Conservation (phyloP, 1,284 basidiomycete genomes). For the Pyrrhoderma noxium region DNA sequence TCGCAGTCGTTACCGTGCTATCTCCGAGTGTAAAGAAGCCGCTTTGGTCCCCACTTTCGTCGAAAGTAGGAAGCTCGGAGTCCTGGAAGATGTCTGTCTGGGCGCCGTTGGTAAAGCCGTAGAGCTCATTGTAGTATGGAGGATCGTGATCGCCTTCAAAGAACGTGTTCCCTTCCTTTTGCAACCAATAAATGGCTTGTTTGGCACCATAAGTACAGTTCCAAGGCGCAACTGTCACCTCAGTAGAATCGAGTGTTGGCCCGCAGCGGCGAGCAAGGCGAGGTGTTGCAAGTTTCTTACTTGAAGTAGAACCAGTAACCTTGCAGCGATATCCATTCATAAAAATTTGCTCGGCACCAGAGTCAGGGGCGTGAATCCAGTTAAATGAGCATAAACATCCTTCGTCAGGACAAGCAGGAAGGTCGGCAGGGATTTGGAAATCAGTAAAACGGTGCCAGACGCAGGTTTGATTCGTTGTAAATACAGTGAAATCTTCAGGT, state of each 20-base stretch:
- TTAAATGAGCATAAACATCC: conserved; percentile 67
- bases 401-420: conserved; percentile 61
- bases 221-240: conserved; percentile 35
- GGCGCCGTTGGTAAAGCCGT: conserved; percentile 51
- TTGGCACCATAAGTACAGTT: conserved; percentile 68
- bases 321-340: conserved; percentile 73
- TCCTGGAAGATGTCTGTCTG: conserved; percentile 61
- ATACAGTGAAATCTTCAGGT: conserved; percentile 65
- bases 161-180: conserved; percentile 55
- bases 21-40: conserved; percentile 11
- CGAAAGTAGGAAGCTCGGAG: conserved; percentile 14
- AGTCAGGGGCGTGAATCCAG: conserved; percentile 57
- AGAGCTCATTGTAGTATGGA: conserved; percentile 49
- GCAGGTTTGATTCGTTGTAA: conserved; percentile 66
- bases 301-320: conserved; percentile 49
- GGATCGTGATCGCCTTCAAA: conserved; percentile 47
- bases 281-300: conserved; percentile 42
- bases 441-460: conserved; percentile 61
- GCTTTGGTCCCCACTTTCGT: conserved; percentile 7
- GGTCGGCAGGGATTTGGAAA: conserved; percentile 53
- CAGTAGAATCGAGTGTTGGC: conserved; percentile 38
- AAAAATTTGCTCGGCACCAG: conserved; percentile 48
- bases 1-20: conserved; percentile 10
- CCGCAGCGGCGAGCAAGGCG: conserved; percentile 53
- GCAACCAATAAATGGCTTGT: conserved; percentile 59